These are phyloP conservation scores for Wickerhamomyces sydowiorum DNA, from an alignment of 805 yeast genomes.

Conservation along the genomic window DNA sequence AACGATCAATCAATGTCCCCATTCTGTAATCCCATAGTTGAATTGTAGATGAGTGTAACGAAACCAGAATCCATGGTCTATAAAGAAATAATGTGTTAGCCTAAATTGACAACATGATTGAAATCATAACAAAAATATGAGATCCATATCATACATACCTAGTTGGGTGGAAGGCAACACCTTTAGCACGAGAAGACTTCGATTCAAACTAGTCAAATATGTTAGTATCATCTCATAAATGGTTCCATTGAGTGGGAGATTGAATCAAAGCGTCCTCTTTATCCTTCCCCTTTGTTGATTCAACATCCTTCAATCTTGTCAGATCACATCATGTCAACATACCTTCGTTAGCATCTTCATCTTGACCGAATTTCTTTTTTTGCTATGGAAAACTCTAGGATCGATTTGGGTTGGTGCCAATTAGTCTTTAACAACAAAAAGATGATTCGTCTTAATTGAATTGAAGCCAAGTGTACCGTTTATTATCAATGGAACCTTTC, in stretches of 20 bases:
- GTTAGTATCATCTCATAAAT: neutral
- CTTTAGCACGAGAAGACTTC: slow-evolving; percentile 95
- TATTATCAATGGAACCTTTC: neutral
- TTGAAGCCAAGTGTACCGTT: neutral
- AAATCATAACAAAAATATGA: neutral
- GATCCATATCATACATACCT: too few species aligned
- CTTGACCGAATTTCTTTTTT: slow-evolving; percentile 23
- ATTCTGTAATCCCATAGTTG: slow-evolving; percentile 99
- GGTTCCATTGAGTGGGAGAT: too few species aligned
- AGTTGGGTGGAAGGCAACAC: slow-evolving; percentile 94
- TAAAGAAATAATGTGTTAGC: slow-evolving; percentile 7
- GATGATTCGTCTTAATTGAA: neutral
- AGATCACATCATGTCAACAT: slow-evolving; percentile 4
- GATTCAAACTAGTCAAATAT: slow-evolving; percentile 70
- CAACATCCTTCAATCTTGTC: too few species aligned
- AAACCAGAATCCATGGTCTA: slow-evolving; percentile 93
- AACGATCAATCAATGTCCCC: slow-evolving; percentile 95
- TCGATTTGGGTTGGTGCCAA: neutral
- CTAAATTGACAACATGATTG: neutral
- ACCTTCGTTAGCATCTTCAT: slow-evolving; percentile 84
- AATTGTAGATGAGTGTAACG: slow-evolving; percentile 95
- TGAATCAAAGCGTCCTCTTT: too few species aligned
- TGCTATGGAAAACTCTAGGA: neutral
- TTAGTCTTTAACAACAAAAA: neutral
- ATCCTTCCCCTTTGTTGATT: too few species aligned